Evolutionary conservation across 208 protist genomes (phyloP), one percentile per base, ranked within the genome.

Genomic region (Leishmania gerbilli): DNA sequence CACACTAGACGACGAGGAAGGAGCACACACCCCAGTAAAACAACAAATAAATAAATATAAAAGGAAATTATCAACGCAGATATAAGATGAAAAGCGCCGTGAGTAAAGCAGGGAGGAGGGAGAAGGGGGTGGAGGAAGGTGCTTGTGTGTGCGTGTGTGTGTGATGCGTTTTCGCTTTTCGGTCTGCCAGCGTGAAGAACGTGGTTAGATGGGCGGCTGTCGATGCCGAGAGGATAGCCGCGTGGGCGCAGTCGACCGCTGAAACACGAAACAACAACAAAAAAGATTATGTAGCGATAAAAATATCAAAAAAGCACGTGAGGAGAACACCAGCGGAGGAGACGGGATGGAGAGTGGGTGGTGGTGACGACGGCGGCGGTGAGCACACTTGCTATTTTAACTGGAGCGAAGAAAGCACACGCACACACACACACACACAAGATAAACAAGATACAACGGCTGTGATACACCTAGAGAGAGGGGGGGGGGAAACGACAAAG

Each of bases 71-170:
- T 8, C 6, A 49, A 49, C 8, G 45, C 42, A 45, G 42, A 45
- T 45, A 7, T 45, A 45, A 45, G 42, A 45, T 4, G 42, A 45
- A 0, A 45, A 45, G 42, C 42, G 42, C 42, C 60, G 24, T 40
- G 58, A 74, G 74, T 62, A 71, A 77, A 77, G 68, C 17, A 71
- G 53, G 47, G 71, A 7, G 51, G 69, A 71, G 24, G 27, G 60
- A 15, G n/a, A 31, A 31, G 15, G 15, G 21, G 60, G 8, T 34
- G 60, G n/a, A 34, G 27, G 8, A 2, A 9, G 6, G 27, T 31
- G 9, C 27, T 3, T 65, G 37, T 3, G 15, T 31, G 60, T 65
- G 60, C 11, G 60, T 65, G 37, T 3, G 15, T 31, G 60, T 65
- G 60, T 31, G 60, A 53, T 53, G 1, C 15, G 49, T 17, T 65